Percentiles rank a stretch among this genome's conserved stretches.
Conservation (phyloP, 2,329 filamentous ascomycete species). For the Fusarium luffae region DNA sequence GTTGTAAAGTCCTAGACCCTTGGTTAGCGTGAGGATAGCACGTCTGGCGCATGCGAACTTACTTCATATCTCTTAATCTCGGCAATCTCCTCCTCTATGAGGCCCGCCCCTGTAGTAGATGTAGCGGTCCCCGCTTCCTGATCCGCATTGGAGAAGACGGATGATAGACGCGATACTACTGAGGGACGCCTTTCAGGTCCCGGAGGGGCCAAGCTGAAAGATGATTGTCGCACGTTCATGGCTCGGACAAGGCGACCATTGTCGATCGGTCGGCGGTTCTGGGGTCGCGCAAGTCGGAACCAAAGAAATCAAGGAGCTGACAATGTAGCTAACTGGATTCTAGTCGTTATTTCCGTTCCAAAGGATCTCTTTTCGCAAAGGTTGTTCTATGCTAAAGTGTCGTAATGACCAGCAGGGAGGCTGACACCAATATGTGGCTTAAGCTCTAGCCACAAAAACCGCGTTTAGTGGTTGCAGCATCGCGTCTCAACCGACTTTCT, state of each 20-base stretch:
- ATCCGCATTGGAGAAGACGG: slow-evolving; percentile 73
- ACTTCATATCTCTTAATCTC: slow-evolving; percentile 98
- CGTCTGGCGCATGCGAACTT: slow-evolving; percentile 34
- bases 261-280: slow-evolving; percentile 40
- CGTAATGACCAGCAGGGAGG: slow-evolving; percentile 28
- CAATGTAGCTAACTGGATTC: neutral
- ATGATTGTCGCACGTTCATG: slow-evolving; percentile 66
- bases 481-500: slow-evolving; percentile 24
- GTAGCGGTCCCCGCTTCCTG: slow-evolving; percentile 64
- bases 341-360: neutral
- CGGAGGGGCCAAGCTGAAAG: slow-evolving; percentile 54
- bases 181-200: slow-evolving; percentile 63
- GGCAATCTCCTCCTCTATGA: slow-evolving; percentile 93
- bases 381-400: slow-evolving; percentile 24
- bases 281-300: neutral
- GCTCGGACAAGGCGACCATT: slow-evolving; percentile 54
- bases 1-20: slow-evolving; percentile 85
- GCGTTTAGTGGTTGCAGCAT: slow-evolving; percentile 49
- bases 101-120: slow-evolving; percentile 68
- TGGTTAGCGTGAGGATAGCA: slow-evolving; percentile 46
- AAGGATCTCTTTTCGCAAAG: slow-evolving; percentile 2
- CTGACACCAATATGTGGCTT: slow-evolving; percentile 41
- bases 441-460: slow-evolving; percentile 38
- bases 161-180: slow-evolving; percentile 73
- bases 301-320: neutral